Percentiles rank a stretch among this genome's conserved stretches.
Conservation (phyloP, 352 stramenopile species). For the Pythium myriotylum region DNA sequence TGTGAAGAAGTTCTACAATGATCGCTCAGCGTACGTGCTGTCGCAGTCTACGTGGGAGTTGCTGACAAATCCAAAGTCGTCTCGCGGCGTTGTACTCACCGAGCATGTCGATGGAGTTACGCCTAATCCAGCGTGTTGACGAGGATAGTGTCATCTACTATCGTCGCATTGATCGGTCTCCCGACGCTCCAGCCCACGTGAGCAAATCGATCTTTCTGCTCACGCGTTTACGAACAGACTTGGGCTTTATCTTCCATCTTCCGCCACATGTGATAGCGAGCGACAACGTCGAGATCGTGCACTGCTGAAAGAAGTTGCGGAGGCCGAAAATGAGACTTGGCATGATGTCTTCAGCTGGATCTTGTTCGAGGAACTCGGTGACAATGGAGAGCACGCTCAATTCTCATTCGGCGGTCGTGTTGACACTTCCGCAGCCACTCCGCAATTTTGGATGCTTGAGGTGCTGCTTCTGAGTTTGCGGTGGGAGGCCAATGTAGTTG, state of each 20-base stretch:
- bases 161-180: conserved; percentile 39
- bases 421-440: conserved; percentile 39
- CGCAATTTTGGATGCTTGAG: conserved; percentile 67
- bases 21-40: conserved; percentile 33
- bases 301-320: conserved; percentile 7
- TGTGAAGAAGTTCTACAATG: conserved; percentile 51
- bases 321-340: conserved; percentile 36
- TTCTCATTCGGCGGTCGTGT: conserved; percentile 61
- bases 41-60: conserved; percentile 43
- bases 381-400: conserved; percentile 29
- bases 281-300: conserved; percentile 13
- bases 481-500: conserved; percentile 57
- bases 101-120: conserved; percentile 37
- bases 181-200: conserved; percentile 16
- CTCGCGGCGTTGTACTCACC: conserved; percentile 50
- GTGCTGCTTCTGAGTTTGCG: conserved; percentile 61
- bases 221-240: conserved; percentile 39
- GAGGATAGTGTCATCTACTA: conserved; percentile 65
- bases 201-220: conserved; percentile 57
- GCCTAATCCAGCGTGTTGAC: conserved; percentile 55
- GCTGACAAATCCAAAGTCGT: conserved; percentile 30
- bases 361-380: conserved; percentile 41
- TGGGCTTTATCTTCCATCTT: conserved; percentile 50
- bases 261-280: conserved; percentile 38
- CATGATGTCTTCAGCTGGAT: conserved; percentile 69